Evolutionary conservation across 2,329 filamentous ascomycete species (phyloP), one percentile per base, ranked within the genome.

Genomic region (Aaosphaeria arxii): DNA sequence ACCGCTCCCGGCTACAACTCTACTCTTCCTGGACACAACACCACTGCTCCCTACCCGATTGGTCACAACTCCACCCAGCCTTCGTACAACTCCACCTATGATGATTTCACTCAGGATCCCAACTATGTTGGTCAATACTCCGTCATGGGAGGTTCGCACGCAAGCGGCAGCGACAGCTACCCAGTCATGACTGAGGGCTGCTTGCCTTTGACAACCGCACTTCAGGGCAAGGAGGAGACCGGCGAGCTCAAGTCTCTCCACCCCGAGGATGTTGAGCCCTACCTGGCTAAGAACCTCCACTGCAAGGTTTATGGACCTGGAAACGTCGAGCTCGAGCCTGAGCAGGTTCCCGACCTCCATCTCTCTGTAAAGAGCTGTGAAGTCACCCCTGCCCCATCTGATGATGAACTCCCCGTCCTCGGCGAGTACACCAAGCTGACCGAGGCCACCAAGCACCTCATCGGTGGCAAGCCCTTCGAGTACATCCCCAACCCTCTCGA

Each of bases 211-310:
- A 71, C 67, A 36, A 59, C 59, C 24, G 61, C 59, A 40, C 67
- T 71, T 11, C 59, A 67, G 45, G 66, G 62, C 47, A 67, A 66
- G 47, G 48, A 65, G 38, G 55, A 56, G 43, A 33, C 43, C 40
- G 67, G 66, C 47, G 51, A 63, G 43, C 57, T 71, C 48, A 51
- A 60, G 33, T 65, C 61, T 0, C 58, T 70, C 17, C 51, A 60
- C 50, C 61, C 62, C 38, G 64, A 67, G 35, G 48, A 65, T 39
- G 61, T 69, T 36, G 59, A 64, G 49, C 46, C 58, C 6, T 70
- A 69, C 57, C 62, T 71, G n/a, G 54, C 55, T 40, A 46, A 62
- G 43, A 55, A 71, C 56, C 57, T 71, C 28, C 55, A 62, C 59
- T 70, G 67, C 61, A 64, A 61, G 45, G 57, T 71, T 36, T 55